These are phyloP conservation scores for Echeveria elegans DNA, from an alignment of 164 flowering plant species.

Conservation along the genomic window DNA sequence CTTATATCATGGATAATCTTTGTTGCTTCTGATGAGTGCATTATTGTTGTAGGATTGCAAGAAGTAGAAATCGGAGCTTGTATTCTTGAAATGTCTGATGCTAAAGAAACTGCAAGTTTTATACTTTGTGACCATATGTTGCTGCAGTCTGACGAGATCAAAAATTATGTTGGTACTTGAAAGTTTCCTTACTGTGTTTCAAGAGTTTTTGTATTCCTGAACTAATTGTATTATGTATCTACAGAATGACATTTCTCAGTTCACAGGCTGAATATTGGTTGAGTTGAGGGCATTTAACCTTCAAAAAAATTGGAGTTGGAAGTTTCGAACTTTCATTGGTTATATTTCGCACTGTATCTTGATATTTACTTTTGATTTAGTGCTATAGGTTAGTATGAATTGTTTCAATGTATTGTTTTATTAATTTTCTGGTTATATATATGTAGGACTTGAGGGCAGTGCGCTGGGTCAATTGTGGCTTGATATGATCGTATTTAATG, in stretches of 20 bases:
- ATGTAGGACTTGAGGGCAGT: conserved; percentile 99
- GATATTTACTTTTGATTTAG: not conserved
- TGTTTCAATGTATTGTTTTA: not conserved
- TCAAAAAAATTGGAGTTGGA: not conserved
- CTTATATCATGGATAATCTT: conserved; percentile 82
- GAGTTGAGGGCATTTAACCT: not conserved
- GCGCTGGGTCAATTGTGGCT: conserved; percentile 93
- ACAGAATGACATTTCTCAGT: not conserved
- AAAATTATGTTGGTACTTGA: not conserved
- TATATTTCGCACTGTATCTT: not conserved
- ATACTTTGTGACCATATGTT: not conserved
- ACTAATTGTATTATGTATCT: not conserved
- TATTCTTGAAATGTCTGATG: conserved; percentile 95
- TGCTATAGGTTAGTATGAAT: not conserved
- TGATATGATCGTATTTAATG: conserved; percentile 76
- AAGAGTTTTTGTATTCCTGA: not conserved
- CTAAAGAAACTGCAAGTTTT: conserved; percentile 85
- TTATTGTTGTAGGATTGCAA: conserved; percentile 88
- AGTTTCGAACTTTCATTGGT: not conserved
- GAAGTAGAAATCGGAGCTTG: conserved; percentile 99
- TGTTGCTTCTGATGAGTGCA: conserved; percentile 61
- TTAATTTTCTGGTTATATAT: conserved; percentile 18
- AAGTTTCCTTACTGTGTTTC: not conserved
- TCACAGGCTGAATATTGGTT: not conserved
- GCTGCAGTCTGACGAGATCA: conserved; percentile 3